Evolutionary conservation across 192 early-diverging fungal genomes (phyloP), one percentile per base, ranked within the genome.

Genomic region (Polychytrium aggregatum): DNA sequence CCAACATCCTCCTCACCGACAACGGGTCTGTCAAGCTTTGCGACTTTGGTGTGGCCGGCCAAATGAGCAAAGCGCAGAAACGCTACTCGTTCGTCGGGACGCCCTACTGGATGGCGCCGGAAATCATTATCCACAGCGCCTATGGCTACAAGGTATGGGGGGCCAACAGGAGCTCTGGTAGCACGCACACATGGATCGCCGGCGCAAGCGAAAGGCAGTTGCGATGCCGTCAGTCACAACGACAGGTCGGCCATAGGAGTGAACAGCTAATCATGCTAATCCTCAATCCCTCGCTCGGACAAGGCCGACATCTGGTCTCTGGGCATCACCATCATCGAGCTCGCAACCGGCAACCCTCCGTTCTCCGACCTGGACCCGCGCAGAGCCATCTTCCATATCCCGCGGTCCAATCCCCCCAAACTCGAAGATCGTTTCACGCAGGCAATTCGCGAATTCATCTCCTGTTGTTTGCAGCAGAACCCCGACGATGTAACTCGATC

Each of bases 231-330:
- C n/a, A n/a, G n/a, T n/a, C n/a, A n/a, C n/a, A n/a, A n/a, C n/a
- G n/a, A n/a, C n/a, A n/a, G n/a, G n/a, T n/a, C n/a, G n/a, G n/a
- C n/a, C n/a, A n/a, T n/a, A n/a, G n/a, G n/a, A n/a, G n/a, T n/a
- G n/a, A n/a, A n/a, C n/a, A n/a, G n/a, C n/a, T n/a, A n/a, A 21
- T 29, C 24, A 20, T 35, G 0, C 22, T 26, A 41, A 37, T 46
- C 17, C 9, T 20, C n/a, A 21, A 18, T 33, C 5, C 7, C 4
- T 25, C n/a, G 6, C 44, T 10, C 27, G 13, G 5, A 38, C 10
- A 60, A 90, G 82, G 88, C 87, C n/a, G 96, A 98, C 61, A 92
- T 98, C 30, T 98, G 96, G 96, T 96, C 92, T 0, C 72, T 98
- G 25, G 96, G 96, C 4, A 97, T 98, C 57, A 97, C 96, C 3